Evolutionary conservation across 148 eudicot species (phyloP).

Genomic region (Persicaria maculosa): DNA sequence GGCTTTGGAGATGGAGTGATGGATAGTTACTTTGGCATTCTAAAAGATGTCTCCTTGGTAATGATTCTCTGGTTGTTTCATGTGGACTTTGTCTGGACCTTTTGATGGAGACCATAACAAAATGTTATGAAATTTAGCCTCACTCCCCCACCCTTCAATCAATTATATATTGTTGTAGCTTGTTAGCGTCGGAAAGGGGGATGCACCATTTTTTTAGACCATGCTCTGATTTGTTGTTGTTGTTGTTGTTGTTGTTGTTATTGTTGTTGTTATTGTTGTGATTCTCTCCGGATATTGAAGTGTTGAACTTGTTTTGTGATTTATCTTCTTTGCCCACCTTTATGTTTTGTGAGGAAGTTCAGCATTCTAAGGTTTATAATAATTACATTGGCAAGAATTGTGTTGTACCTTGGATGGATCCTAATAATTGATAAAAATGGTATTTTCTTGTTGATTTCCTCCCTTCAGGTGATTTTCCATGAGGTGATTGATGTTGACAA

Average conservation of each 20-base stretch:
- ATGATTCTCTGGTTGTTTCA: background rate
- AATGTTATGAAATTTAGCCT: background rate
- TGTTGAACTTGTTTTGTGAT: background rate
- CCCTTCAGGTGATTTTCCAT: conserved; percentile 27
- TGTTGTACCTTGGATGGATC: background rate
- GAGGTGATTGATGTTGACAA: conserved; percentile 54
- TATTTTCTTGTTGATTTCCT: background rate
- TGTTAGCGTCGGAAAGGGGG: background rate
- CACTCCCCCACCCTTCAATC: background rate
- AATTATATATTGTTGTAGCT: background rate
- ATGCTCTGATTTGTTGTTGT: background rate
- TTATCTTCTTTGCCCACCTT: background rate
- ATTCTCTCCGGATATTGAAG: background rate
- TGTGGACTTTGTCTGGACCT: conserved; percentile 1
- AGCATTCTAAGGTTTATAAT: background rate
- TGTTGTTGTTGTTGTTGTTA: background rate
- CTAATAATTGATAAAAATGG: conserved; percentile 5
- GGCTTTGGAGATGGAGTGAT: background rate
- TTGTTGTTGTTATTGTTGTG: background rate
- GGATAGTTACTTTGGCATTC: background rate
- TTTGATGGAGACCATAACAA: background rate
- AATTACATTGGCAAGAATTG: background rate
- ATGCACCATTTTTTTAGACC: background rate
- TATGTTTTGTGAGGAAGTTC: background rate
- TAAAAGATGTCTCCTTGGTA: background rate